Base-by-base conservation (phyloP, 2,329 filamentous ascomycete genomes). In the Scytalidium sp. region DNA sequence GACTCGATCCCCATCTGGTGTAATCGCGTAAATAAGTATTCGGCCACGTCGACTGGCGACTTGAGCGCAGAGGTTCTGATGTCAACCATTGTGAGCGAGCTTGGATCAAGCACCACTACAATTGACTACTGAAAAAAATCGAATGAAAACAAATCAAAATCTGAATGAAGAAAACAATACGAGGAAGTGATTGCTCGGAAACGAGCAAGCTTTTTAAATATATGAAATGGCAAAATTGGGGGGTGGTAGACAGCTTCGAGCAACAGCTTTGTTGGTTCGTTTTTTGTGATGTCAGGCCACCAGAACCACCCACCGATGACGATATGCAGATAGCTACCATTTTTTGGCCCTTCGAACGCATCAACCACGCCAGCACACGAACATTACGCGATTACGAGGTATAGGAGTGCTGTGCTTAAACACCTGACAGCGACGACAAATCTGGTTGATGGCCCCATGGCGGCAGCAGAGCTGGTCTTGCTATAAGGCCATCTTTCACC, bases 11-110 rank as follows among this genome's bases (percentile, higher is more conserved):
- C 84, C 29, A 87, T 68, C 63, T 88, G 77, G 55, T 79, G 72
- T 13, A 88, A 74, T 48, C 85, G 75, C 42, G 72, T 77, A 64
- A 87, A 87, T 60, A 88, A 76, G 60, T 88, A 88, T 62, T 87
- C 80, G 49, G 81, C 82, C 46, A 87, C 79, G 53, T 85, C 79
- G 22, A 76, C 60, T 41, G 62, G 62, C 21, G 52, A 50, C 43
- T 71, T 68, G 54, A 76, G 64, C 41, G 67, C 64, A 41, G 68
- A 63, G 19, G 67, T 68, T 53, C 71, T 64, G 46, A 75, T 65
- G 54, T 75, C 66, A 56, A 54, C 57, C 60, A 69, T 64, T 63
- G 68, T 70, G 51, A 29, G n/a, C 23, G n/a, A 43, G 9, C 2
- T 42, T 47, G 39, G 40, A 41, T 20, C 29, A 20, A 27, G 8